Evolutionary conservation across 441 rosid genomes (phyloP), one percentile per base, ranked within the genome.

Genomic region (Geranium incanum): DNA sequence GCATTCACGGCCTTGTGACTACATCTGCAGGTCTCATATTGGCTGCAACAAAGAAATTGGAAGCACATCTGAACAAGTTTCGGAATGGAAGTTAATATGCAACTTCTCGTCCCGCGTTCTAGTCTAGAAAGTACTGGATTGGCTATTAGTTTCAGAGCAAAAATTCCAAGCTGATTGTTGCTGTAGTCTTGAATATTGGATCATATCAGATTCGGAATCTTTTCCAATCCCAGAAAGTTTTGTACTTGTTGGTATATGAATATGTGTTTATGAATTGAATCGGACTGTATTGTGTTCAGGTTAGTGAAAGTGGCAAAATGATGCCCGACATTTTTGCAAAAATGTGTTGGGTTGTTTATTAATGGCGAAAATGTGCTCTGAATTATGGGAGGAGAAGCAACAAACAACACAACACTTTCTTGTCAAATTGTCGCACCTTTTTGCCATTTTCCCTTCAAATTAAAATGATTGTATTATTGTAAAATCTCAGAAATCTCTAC

Each of bases 1-100:
- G 21, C 21, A 21, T 21, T 21, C 21, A 21, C 21, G 21, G 21
- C 21, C 21, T 21, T 21, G 21, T 21, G 21, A 21, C 21, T 21
- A 21, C 21, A 21, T 21, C 21, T 21, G 74, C 78, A 93, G 97
- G 97, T 73, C 82, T 93, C 70, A 84, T 93, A 76, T 71, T 88
- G 85, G 94, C 96, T n/a, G 92, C 97, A 16, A 84, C 81, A 33
- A 86, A 85, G 74, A 76, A 87, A 79, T 83, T 89, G 84, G 88
- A 87, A 74, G 79, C 84, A 38, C 80, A 87, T 84, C 78, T 86
- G 39, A 74, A 75, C 60, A 75, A 57, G 55, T 78, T 62, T 52
- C 88, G 81, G 75, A 87, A 87, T 74, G 87, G 90, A 65, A 74
- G 76, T 70, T 85, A 75, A 84, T 82, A 73, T 55, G 6, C 19